Conservation (phyloP, 306 rosid genomes). For the Malus asiatica region DNA sequence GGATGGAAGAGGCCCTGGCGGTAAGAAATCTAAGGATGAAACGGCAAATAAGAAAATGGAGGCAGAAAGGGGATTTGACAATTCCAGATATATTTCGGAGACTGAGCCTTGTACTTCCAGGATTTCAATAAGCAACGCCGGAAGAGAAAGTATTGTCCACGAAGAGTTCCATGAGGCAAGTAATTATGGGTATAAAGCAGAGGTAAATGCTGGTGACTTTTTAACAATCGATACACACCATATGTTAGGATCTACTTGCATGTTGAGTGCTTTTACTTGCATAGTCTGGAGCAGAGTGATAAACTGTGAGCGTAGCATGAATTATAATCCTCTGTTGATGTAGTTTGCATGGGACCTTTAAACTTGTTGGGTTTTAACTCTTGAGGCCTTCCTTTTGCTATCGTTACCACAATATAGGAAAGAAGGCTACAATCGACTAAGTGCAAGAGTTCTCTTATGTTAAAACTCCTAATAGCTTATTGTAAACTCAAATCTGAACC, state of each 20-base stretch:
- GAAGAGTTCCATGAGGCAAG: constrained; percentile 17
- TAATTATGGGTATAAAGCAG: constrained; percentile 15
- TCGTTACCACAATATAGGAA: not conserved
- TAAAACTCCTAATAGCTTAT: not conserved
- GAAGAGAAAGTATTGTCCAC: constrained; percentile 22
- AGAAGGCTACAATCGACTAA: not conserved
- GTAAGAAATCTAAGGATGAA: constrained; percentile 33
- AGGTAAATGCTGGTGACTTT: constrained; percentile 32
- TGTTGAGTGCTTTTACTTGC: not conserved
- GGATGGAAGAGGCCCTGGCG: constrained; percentile 45
- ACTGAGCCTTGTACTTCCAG: constrained; percentile 19
- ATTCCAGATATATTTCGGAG: constrained; percentile 21
- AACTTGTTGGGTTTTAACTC: not conserved
- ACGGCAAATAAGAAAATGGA: constrained; percentile 23
- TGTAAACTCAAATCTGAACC: not conserved
- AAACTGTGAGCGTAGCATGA: not conserved
- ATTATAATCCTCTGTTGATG: not conserved
- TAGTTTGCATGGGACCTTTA: not conserved
- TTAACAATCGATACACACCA: not conserved
- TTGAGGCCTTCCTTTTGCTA: too few relatives aligned
- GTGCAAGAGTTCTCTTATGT: not conserved
- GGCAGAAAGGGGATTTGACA: constrained; percentile 15
- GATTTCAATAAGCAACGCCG: constrained; percentile 21
- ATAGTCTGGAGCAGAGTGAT: not conserved
- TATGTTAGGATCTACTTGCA: not conserved